phyloP scores from a whole-genome alignment of 805 yeast genomes.

The Kodamaea jinghongensis region DNA sequence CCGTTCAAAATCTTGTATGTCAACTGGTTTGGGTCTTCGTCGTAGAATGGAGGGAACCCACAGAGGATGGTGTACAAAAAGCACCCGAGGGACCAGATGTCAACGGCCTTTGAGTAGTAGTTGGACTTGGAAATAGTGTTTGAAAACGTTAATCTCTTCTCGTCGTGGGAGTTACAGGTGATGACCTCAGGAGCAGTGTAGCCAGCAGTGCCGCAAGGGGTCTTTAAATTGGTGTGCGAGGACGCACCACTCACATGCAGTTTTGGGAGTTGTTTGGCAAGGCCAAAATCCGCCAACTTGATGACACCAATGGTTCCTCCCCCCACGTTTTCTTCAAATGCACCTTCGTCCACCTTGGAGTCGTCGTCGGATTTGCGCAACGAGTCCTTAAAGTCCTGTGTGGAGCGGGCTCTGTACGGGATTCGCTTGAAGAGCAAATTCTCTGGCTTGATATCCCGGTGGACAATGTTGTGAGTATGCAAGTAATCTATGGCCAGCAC shows the following conservation, averaged over 20 bases:
- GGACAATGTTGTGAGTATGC: conserved; percentile 68
- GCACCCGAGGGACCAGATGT: conserved; percentile 74
- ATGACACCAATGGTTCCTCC: conserved; percentile 64
- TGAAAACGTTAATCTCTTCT: conserved; percentile 10
- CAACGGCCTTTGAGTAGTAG: conserved; percentile 63
- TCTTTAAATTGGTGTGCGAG: conserved; percentile 41
- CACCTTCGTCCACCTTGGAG: conserved; percentile 61
- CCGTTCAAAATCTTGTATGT: conserved; percentile 71
- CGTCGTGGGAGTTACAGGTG: conserved; percentile 20
- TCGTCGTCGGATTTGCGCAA: conserved; percentile 57
- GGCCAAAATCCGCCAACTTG: conserved; percentile 68
- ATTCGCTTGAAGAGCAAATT: conserved; percentile 64
- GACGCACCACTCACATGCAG: conserved; percentile 2
- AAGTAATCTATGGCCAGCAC: conserved; percentile 67
- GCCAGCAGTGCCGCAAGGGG: conserved; percentile 77
- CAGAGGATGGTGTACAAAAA: conserved; percentile 65
- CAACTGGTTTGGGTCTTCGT: conserved; percentile 59
- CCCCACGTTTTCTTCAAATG: conserved; percentile 49
- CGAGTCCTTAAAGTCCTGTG: conserved; percentile 21
- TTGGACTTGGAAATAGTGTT: conserved; percentile 37
- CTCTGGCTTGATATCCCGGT: conserved; percentile 82
- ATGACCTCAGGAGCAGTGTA: conserved; percentile 75
- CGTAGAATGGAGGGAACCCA: conserved; percentile 76
- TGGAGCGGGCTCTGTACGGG: conserved; percentile 41
- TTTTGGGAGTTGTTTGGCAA: conserved; percentile 52